Base-by-base conservation (phyloP, 2,329 filamentous ascomycete species). In the Cryphonectria parasitica region DNA sequence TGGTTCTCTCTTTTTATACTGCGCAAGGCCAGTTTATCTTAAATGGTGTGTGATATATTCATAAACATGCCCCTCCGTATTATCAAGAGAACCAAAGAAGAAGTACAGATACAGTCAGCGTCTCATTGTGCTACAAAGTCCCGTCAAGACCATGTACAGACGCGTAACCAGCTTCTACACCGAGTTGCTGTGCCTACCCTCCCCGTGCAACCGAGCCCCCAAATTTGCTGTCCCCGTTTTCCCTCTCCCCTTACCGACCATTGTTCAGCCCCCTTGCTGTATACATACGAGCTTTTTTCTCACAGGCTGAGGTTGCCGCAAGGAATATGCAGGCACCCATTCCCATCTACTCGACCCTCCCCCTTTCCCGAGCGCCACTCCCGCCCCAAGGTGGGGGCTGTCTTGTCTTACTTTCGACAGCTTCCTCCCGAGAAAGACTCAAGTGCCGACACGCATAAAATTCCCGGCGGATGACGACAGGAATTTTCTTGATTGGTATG, bases 271-370 rank as follows among this genome's bases (percentile, higher is more conserved):
- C 8, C 56, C 58, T 60, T 36, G 19, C 39, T 34, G 3, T 2
- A 61, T 39, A 19, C 58, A n/a, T n/a, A 61, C 7, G 6, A n/a
- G 31, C 19, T n/a, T 7, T 22, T 31, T 31, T 22, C 19, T 25
- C 19, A 15, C 22, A n/a, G 22, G 22, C 19, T 39, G 34, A 39
- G 13, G 13, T 39, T 22, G 34, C 8, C 31, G 58, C 19, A 34
- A 39, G 34, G 31, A 61, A 61, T 61, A 39, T 61, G 58, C 58
- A 36, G 28, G 56, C 31, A n/a, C 36, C 56, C 56, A n/a, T 49
- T 22, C 19, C 45, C 45, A 49, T 49, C 36, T 39, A 10, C 2
- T 1, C 45, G 5, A 11, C 43, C 19, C 19, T 22, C 45, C 28
- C 34, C 34, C 34, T 6, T 15, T 58, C 28, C 54, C 54, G 54